phyloP scores from a whole-genome alignment of 2,329 filamentous ascomycete genomes.

The Penicillium aurantiogriseum region DNA sequence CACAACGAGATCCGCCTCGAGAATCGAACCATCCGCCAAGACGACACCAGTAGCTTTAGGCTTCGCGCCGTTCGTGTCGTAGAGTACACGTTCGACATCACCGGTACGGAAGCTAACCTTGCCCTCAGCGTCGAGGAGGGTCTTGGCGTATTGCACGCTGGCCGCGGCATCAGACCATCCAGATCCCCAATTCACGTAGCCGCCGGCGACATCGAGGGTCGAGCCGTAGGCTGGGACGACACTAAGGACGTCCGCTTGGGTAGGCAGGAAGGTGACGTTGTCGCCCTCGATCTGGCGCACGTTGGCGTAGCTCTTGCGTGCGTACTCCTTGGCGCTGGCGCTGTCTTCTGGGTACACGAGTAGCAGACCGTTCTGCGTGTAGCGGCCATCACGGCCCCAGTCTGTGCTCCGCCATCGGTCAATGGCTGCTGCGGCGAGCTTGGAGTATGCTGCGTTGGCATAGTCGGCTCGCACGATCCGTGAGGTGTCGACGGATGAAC shows the following conservation, averaged over 20 bases:
- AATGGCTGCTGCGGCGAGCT: conserved; percentile 70
- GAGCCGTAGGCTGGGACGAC: conserved; percentile 38
- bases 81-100: conserved; percentile 37
- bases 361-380: conserved; percentile 45
- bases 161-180: conserved; percentile 48
- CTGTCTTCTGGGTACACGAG: conserved; percentile 39
- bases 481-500: conserved; percentile 59
- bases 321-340: conserved; percentile 35
- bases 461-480: conserved; percentile 74
- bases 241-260: conserved; percentile 34
- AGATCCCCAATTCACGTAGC: conserved; percentile 49
- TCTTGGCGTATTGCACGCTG: conserved; percentile 40
- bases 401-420: conserved; percentile 59
- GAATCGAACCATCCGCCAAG: conserved; percentile 49
- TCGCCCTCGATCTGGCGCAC: conserved; percentile 37
- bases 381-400: conserved; percentile 46
- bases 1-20: conserved; percentile 70
- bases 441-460: conserved; percentile 71
- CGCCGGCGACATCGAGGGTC: conserved; percentile 37
- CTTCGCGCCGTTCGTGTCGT: conserved; percentile 20
- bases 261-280: conserved; percentile 36
- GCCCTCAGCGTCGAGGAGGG: conserved; percentile 36
- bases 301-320: conserved; percentile 42
- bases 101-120: conserved; percentile 39
- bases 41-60: conserved; percentile 53